These are phyloP conservation scores for Clitoria ternatea DNA, from an alignment of 306 rosid genomes.

Conservation along the genomic window DNA sequence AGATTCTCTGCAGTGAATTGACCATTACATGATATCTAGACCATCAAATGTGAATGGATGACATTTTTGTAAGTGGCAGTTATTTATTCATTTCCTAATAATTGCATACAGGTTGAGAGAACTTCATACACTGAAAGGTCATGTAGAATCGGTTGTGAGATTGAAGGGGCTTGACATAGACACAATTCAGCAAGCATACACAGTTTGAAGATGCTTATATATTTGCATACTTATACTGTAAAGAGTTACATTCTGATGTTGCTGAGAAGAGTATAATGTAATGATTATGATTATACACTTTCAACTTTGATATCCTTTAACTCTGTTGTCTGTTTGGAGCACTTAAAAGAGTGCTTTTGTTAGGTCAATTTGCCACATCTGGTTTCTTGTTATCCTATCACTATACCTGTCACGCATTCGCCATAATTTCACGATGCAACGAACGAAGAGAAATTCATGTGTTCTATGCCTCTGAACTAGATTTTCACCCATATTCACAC, in stretches of 20 bases:
- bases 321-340: constrained; percentile 30
- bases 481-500: background rate
- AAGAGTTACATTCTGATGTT: constrained; percentile 36
- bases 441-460: background rate
- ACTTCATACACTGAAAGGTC: constrained; percentile 88
- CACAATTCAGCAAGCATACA: constrained; percentile 97
- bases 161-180: constrained; percentile 94
- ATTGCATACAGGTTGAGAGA: constrained; percentile 71
- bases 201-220: constrained; percentile 52
- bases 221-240: constrained; percentile 37
- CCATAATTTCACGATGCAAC: constrained; percentile 1
- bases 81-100: background rate
- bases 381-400: background rate
- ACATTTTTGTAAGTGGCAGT: background rate
- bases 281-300: constrained; percentile 31
- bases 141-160: constrained; percentile 97
- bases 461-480: background rate
- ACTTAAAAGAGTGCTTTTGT: constrained; percentile 29
- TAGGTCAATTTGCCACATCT: constrained; percentile 4
- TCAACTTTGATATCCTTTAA: constrained; percentile 18
- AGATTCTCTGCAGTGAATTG: too few species aligned
- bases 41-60: too few species aligned
- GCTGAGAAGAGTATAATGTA: constrained; percentile 42
- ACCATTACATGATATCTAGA: too few species aligned
- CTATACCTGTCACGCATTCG: background rate